These are phyloP conservation scores for Talaromyces borbonicus DNA, from an alignment of 495 filamentous ascomycete genomes.

Conservation along the genomic window DNA sequence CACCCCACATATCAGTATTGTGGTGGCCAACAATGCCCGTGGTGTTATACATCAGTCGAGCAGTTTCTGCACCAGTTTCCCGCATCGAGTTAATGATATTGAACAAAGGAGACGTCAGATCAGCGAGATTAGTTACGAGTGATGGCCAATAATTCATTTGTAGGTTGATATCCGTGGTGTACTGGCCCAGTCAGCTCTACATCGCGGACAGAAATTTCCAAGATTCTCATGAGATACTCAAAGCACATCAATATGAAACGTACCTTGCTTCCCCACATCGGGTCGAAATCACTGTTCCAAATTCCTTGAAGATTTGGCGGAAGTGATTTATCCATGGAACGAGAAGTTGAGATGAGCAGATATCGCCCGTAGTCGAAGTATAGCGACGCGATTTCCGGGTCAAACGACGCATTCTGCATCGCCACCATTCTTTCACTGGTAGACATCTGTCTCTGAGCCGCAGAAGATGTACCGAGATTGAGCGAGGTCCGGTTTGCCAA, in stretches of 20 bases:
- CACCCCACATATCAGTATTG: slow-evolving; percentile 35
- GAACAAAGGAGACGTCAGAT: slow-evolving; percentile 14
- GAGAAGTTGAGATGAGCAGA: slow-evolving; percentile 26
- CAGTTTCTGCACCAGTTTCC: slow-evolving; percentile 17
- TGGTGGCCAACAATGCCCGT: slow-evolving; percentile 25
- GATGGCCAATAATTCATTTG: slow-evolving; percentile 48
- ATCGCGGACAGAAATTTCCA: not conserved
- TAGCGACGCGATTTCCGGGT: slow-evolving; percentile 12
- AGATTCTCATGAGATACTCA: not conserved
- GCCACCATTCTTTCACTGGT: slow-evolving; percentile 6
- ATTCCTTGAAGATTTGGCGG: slow-evolving; percentile 43
- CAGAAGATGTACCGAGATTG: slow-evolving; percentile 13
- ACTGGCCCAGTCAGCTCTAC: slow-evolving; percentile 8
- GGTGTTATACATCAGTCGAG: slow-evolving; percentile 26
- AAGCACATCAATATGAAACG: not conserved
- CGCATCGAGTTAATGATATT: slow-evolving; percentile 21
- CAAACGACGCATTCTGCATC: slow-evolving; percentile 1
- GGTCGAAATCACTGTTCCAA: slow-evolving; percentile 34
- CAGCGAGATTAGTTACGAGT: slow-evolving; percentile 22
- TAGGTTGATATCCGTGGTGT: slow-evolving; percentile 42
- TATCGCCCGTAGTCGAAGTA: slow-evolving; percentile 31
- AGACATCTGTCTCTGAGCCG: slow-evolving; percentile 5
- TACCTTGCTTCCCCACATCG: slow-evolving; percentile 33
- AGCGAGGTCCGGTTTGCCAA: slow-evolving; percentile 12
- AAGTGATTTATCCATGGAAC: slow-evolving; percentile 15